These are phyloP conservation scores for Chaetomiaceae sp. DNA, from an alignment of 2,329 filamentous ascomycete species.

Conservation along the genomic window DNA sequence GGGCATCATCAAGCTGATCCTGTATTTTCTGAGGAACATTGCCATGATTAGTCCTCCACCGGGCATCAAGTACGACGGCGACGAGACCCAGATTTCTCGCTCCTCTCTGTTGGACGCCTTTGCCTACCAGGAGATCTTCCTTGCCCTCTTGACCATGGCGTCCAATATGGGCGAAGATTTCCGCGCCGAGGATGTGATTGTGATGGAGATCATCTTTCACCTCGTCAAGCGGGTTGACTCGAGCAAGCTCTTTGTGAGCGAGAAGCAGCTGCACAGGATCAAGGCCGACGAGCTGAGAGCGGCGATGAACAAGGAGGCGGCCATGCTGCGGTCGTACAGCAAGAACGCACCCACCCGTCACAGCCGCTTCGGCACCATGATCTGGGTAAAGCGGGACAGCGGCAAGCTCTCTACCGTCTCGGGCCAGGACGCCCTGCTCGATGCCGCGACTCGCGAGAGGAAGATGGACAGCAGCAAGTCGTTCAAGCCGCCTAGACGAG, in stretches of 20 bases:
- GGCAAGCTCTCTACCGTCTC: constrained; percentile 80
- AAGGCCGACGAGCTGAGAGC: constrained; percentile 67
- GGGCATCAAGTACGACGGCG: constrained; percentile 70
- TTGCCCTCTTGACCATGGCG: constrained; percentile 75
- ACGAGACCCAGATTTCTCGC: constrained; percentile 82
- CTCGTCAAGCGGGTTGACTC: constrained; percentile 84
- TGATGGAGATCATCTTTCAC: constrained; percentile 90
- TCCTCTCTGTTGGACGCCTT: constrained; percentile 86
- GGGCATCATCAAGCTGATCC: constrained; percentile 81
- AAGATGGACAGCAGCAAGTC: constrained; percentile 91
- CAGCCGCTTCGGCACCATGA: constrained; percentile 93
- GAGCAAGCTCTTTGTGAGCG: constrained; percentile 77
- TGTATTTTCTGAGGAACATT: constrained; percentile 87
- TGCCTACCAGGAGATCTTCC: constrained; percentile 83
- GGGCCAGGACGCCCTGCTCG: constrained; percentile 76
- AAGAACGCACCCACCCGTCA: constrained; percentile 78
- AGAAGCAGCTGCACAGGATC: constrained; percentile 61
- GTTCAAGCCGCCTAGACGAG: constrained; percentile 72
- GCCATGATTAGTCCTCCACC: constrained; percentile 73
- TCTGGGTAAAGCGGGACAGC: constrained; percentile 87
- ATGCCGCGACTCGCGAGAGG: constrained; percentile 64
- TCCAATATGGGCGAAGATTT: constrained; percentile 96
- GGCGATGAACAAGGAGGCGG: constrained; percentile 74
- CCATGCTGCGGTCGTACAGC: constrained; percentile 72
- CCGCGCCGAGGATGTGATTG: constrained; percentile 75